These are phyloP conservation scores for Herpetomonas tarakana DNA, from an alignment of 208 protist species.

Conservation along the genomic window DNA sequence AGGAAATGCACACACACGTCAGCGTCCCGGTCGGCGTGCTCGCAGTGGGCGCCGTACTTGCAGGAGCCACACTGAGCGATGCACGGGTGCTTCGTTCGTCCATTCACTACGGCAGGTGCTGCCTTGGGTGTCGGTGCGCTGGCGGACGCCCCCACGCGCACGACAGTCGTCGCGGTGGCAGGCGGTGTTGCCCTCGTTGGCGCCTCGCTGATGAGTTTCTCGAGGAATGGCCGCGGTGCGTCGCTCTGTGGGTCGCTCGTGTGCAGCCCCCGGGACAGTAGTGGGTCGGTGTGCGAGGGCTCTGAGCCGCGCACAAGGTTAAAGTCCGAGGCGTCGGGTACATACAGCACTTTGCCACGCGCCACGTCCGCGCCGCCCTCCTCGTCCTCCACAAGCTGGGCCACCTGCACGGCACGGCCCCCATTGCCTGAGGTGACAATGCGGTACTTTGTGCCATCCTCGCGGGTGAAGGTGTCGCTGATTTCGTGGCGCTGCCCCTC, in stretches of 20 bases:
- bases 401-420: neutral
- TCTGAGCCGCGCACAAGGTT: constrained; percentile 32
- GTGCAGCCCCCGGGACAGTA: neutral
- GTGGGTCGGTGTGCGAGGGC: constrained; percentile 29
- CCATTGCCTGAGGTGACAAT: neutral
- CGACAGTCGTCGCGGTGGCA: neutral
- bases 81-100: constrained; percentile 70
- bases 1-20: constrained; percentile 77
- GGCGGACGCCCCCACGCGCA: neutral
- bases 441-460: constrained; percentile 12
- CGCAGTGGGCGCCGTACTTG: constrained; percentile 60
- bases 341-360: constrained; percentile 3
- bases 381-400: neutral
- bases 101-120: neutral
- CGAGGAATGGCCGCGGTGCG: constrained; percentile 28
- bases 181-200: neutral
- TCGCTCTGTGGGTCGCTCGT: neutral
- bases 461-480: constrained; percentile 4
- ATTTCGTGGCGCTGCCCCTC: constrained; percentile 6
- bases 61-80: constrained; percentile 69
- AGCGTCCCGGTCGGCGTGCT: constrained; percentile 48
- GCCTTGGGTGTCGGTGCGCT: neutral
- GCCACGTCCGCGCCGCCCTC: constrained; percentile 12
- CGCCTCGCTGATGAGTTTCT: constrained; percentile 5
- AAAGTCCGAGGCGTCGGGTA: constrained; percentile 24